These are phyloP conservation scores for Candida silvicultrix DNA, from an alignment of 805 yeast genomes.

Conservation along the genomic window DNA sequence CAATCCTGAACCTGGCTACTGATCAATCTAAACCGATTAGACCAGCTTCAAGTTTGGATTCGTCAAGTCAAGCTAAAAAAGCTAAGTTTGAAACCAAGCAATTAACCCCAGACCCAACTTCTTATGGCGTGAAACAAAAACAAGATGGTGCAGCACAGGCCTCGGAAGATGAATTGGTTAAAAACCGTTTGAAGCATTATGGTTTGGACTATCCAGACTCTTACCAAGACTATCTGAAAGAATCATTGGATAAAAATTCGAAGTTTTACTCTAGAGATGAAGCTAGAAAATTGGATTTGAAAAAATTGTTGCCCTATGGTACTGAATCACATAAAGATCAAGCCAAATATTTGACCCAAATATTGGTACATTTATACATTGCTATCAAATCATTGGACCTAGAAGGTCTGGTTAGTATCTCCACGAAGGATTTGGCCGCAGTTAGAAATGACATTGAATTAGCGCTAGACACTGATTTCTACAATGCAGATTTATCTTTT, in stretches of 20 bases:
- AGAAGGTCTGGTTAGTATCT: conserved; percentile 60
- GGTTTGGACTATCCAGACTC: conserved; percentile 47
- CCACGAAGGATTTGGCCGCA: conserved; percentile 59
- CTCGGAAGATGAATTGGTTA: conserved; percentile 16
- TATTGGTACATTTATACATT: conserved; percentile 72
- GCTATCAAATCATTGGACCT: conserved; percentile 72
- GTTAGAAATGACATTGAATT: conserved; percentile 35
- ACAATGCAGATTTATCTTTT: conserved; percentile 29
- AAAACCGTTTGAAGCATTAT: conserved; percentile 32
- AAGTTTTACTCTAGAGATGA: conserved; percentile 32
- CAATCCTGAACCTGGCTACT: background rate
- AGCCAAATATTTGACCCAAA: conserved; percentile 68
- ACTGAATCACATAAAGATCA: conserved; percentile 65
- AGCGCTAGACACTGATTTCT: conserved; percentile 49
- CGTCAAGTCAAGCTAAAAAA: background rate
- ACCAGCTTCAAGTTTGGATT: background rate
- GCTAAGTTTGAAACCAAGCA: background rate
- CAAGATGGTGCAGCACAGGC: background rate
- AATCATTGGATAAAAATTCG: conserved; percentile 27
- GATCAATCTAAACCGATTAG: background rate
- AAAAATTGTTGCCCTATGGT: conserved; percentile 59
- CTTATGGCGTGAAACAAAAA: background rate
- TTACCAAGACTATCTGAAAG: conserved; percentile 23
- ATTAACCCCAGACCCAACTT: conserved; percentile 19
- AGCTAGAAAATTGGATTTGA: conserved; percentile 26